Evolutionary conservation across 106 monocot species (phyloP).

Genomic region (Hemerocallis citrina): DNA sequence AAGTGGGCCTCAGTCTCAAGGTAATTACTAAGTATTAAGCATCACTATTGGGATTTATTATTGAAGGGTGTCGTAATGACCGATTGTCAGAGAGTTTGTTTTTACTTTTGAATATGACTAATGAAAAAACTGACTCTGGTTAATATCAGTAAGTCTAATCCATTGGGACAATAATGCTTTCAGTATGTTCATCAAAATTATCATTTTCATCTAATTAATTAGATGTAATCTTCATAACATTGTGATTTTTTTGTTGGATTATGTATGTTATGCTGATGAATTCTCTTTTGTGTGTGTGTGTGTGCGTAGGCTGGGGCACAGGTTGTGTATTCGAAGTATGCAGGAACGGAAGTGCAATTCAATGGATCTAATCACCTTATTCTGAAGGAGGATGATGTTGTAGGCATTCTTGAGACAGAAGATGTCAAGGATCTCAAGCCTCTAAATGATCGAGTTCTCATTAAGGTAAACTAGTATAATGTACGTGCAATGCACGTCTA

Average conservation of each 20-base stretch:
- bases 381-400: constrained; percentile 85
- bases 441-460: constrained; percentile 67
- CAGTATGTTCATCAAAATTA: background rate
- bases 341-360: constrained; percentile 83
- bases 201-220: background rate
- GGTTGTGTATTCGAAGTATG: constrained; percentile 83
- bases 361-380: constrained; percentile 62
- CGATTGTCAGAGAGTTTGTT: no score
- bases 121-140: no score
- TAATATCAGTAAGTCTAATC: background rate
- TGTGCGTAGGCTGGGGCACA: constrained; percentile 43
- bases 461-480: constrained; percentile 85
- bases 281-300: background rate
- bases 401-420: constrained; percentile 76
- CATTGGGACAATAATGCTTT: background rate
- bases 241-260: background rate
- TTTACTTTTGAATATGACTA: no score
- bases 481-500: no score
- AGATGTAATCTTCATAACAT: background rate
- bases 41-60: background rate
- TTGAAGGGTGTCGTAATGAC: background rate
- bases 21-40: no score
- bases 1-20: constrained; percentile 49
- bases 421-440: constrained; percentile 90
- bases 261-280: background rate